phyloP scores from a whole-genome alignment of 495 filamentous ascomycete species.

The Apodospora peruviana region DNA sequence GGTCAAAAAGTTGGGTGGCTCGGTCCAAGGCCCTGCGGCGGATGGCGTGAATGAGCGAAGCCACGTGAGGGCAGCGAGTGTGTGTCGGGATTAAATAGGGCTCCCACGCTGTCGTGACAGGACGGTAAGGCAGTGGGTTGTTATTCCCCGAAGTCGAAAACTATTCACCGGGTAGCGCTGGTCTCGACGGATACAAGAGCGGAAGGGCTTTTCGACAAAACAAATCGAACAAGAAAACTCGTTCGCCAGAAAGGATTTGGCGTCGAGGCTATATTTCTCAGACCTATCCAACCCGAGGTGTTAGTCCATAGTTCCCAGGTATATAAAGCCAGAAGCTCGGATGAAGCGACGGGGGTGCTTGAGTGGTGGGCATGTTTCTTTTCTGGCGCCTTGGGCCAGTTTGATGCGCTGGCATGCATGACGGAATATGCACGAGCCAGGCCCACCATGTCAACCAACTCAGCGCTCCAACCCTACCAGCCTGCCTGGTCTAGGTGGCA shows the following conservation, averaged over 20 bases:
- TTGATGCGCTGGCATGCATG: slow-evolving; percentile 57
- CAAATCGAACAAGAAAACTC: too few relatives aligned
- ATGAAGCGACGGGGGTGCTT: slow-evolving; percentile 30
- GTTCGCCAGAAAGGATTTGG: neutral
- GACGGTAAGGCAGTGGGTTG: neutral
- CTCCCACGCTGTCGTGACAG: slow-evolving; percentile 14
- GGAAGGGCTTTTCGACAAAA: slow-evolving; percentile 9
- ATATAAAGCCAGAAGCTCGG: slow-evolving; percentile 30
- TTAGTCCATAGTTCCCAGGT: slow-evolving; percentile 34
- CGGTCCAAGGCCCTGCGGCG: slow-evolving; percentile 27
- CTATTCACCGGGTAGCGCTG: too few relatives aligned
- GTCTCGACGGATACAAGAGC: slow-evolving; percentile 4
- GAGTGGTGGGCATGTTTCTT: slow-evolving; percentile 33
- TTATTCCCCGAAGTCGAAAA: slow-evolving; percentile 8
- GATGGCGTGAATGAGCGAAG: slow-evolving; percentile 26
- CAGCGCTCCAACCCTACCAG: slow-evolving; percentile 24
- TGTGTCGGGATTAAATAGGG: too few relatives aligned
- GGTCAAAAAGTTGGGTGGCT: slow-evolving; percentile 44
- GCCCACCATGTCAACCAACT: slow-evolving; percentile 39
- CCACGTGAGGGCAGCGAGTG: slow-evolving; percentile 40
- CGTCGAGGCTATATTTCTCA: slow-evolving; percentile 1
- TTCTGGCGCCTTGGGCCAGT: slow-evolving; percentile 41
- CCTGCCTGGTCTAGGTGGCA: slow-evolving; percentile 16
- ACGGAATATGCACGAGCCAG: slow-evolving; percentile 51
- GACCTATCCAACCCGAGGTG: slow-evolving; percentile 20